These are phyloP conservation scores for Talaromyces sp. DNA, from an alignment of 2,329 filamentous ascomycete genomes.

Conservation along the genomic window DNA sequence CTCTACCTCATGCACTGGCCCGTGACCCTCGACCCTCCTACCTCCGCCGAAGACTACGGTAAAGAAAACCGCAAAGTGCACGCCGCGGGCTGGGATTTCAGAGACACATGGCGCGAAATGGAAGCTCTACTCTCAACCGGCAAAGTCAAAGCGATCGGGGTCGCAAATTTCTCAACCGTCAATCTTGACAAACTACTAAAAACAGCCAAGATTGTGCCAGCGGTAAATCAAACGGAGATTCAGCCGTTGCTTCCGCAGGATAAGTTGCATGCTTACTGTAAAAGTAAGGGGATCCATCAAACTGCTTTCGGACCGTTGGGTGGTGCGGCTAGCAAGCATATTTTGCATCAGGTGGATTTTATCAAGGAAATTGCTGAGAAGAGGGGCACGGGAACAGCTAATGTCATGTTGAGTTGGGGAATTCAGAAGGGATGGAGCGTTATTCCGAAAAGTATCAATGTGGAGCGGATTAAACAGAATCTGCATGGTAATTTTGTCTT, in stretches of 20 bases:
- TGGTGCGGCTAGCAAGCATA: slow-evolving; percentile 66
- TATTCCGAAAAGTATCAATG: slow-evolving; percentile 52
- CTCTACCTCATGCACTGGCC: slow-evolving; percentile 17
- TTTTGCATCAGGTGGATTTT: slow-evolving; percentile 44
- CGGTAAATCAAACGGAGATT: slow-evolving; percentile 35
- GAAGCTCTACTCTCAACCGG: slow-evolving; percentile 20
- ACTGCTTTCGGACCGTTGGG: slow-evolving; percentile 50
- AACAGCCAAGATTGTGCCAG: slow-evolving; percentile 27
- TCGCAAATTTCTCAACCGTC: slow-evolving; percentile 34
- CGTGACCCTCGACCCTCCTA: slow-evolving; percentile 26
- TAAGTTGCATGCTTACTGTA: slow-evolving; percentile 32
- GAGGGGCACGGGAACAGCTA: slow-evolving; percentile 56
- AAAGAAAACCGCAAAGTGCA: slow-evolving; percentile 47
- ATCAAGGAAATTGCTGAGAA: slow-evolving; percentile 58
- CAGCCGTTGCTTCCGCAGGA: slow-evolving; percentile 34
- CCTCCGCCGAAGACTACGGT: slow-evolving; percentile 48
- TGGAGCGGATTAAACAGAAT: slow-evolving; percentile 46
- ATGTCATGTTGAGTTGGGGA: slow-evolving; percentile 55
- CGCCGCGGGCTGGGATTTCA: slow-evolving; percentile 3
- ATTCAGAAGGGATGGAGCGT: slow-evolving; percentile 47
- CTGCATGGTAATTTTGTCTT: slow-evolving; percentile 35
- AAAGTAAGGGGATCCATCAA: slow-evolving; percentile 34
- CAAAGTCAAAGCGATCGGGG: slow-evolving; percentile 27
- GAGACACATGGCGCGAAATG: slow-evolving; percentile 17
- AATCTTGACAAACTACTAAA: slow-evolving; percentile 28